phyloP scores from a whole-genome alignment of 2,329 filamentous ascomycete genomes.

The Ambrosiella cleistominuta region DNA sequence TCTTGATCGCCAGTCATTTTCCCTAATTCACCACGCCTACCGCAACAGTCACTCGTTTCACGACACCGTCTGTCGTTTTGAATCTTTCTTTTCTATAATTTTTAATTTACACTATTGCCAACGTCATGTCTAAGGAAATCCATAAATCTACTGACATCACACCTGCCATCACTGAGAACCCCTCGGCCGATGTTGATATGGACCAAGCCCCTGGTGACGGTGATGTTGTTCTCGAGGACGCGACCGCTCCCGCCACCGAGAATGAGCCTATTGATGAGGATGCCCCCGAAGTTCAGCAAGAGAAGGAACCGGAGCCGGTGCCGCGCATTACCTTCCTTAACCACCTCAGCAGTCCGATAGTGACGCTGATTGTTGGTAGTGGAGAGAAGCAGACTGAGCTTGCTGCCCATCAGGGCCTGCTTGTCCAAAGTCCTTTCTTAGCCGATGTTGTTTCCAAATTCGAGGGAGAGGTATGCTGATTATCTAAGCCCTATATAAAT shows the following conservation, averaged over 20 bases:
- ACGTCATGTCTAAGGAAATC: neutral
- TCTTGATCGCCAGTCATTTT: neutral
- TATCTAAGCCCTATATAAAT: conserved; percentile 15
- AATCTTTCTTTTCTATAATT: neutral
- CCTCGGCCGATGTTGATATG: conserved; percentile 25
- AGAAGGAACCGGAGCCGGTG: neutral
- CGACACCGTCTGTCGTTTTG: neutral
- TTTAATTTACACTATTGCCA: neutral
- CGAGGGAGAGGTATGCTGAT: conserved; percentile 40
- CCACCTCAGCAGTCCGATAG: conserved; percentile 51
- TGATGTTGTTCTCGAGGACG: conserved; percentile 21
- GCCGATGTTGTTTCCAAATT: conserved; percentile 44
- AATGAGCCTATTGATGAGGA: neutral
- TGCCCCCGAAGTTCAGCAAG: neutral
- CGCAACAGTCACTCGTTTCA: neutral
- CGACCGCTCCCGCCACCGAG: neutral
- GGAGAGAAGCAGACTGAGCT: conserved; percentile 45
- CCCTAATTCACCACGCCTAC: neutral
- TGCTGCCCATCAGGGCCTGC: conserved; percentile 62
- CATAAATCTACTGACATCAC: conserved; percentile 13
- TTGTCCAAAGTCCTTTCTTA: conserved; percentile 61
- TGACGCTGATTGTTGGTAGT: conserved; percentile 47
- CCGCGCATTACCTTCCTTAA: conserved; percentile 30
- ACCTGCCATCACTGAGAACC: conserved; percentile 16
- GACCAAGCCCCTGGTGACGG: conserved; percentile 19